Conservation (phyloP, 352 stramenopile genomes). For the Thalassiosira sp. region DNA sequence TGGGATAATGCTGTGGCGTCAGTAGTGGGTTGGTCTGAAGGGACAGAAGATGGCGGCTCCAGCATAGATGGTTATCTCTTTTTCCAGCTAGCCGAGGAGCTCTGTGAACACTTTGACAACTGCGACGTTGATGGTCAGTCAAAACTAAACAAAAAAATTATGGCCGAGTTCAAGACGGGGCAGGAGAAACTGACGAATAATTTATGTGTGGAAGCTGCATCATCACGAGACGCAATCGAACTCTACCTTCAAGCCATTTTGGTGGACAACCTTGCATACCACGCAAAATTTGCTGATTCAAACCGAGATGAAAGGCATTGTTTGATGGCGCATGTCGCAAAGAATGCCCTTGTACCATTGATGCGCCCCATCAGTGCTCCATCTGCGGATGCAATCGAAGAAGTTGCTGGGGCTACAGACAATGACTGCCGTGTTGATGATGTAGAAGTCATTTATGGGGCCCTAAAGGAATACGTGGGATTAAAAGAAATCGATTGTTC, state of each 20-base stretch:
- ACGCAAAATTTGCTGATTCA: slow-evolving; percentile 40
- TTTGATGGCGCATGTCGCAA: slow-evolving; percentile 40
- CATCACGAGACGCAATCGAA: slow-evolving; percentile 30
- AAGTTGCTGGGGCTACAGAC: slow-evolving; percentile 12
- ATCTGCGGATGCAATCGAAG: slow-evolving; percentile 17
- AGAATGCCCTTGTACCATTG: slow-evolving; percentile 45
- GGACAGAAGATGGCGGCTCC: slow-evolving; percentile 12
- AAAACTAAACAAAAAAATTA: slow-evolving; percentile 40
- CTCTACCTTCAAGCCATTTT: slow-evolving; percentile 46
- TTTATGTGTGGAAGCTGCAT: slow-evolving; percentile 49
- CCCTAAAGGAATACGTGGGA: slow-evolving; percentile 47
- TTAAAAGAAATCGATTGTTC: slow-evolving; percentile 45
- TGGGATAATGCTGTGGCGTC: slow-evolving; percentile 52
- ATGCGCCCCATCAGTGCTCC: slow-evolving; percentile 2
- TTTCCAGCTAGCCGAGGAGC: slow-evolving; percentile 64
- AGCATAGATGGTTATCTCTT: slow-evolving; percentile 58
- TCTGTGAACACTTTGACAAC: slow-evolving; percentile 69
- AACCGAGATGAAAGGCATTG: slow-evolving; percentile 36
- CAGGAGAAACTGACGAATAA: slow-evolving; percentile 17
- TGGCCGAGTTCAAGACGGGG: slow-evolving; percentile 47
- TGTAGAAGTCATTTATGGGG: slow-evolving; percentile 30
- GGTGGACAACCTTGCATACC: slow-evolving; percentile 62
- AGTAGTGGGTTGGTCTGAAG: slow-evolving; percentile 46
- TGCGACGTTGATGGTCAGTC: slow-evolving; percentile 54
- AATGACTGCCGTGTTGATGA: slow-evolving; percentile 5